A percentile compares a stretch with the other conserved stretches of the same genome.
These are phyloP conservation scores for Colletotrichum aenigma DNA, from an alignment of 2,329 filamentous ascomycete species.

Conservation along the genomic window DNA sequence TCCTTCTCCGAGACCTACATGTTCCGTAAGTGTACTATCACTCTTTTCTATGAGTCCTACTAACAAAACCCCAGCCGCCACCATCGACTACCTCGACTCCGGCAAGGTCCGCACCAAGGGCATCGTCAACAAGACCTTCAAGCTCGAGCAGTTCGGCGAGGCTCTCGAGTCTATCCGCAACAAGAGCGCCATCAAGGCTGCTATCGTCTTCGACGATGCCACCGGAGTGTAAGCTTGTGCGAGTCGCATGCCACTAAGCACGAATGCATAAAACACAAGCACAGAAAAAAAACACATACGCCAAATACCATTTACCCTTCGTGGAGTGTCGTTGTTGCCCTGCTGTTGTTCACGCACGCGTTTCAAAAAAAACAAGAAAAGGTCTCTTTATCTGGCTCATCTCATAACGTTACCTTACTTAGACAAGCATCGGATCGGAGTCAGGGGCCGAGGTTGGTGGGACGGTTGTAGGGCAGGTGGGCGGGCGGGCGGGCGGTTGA, in stretches of 20 bases:
- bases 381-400: background rate
- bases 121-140: slow-evolving; percentile 76
- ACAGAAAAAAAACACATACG: background rate
- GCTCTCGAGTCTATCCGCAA: slow-evolving; percentile 74
- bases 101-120: slow-evolving; percentile 68
- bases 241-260: background rate
- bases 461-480: slow-evolving; percentile 5
- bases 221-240: slow-evolving; percentile 24
- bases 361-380: background rate
- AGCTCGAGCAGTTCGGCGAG: slow-evolving; percentile 74
- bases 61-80: slow-evolving; percentile 36
- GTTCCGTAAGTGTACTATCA: slow-evolving; percentile 53
- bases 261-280: background rate
- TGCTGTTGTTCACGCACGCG: background rate
- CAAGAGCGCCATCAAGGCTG: slow-evolving; percentile 76
- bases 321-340: background rate
- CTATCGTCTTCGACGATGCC: slow-evolving; percentile 69
- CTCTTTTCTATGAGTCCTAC: background rate
- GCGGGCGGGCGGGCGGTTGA: background rate
- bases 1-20: slow-evolving; percentile 77
- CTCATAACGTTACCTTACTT: slow-evolving; percentile 7
- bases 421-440: slow-evolving; percentile 16
- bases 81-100: slow-evolving; percentile 58
- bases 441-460: slow-evolving; percentile 1
- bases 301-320: background rate